Conservation (phyloP, 2,329 filamentous ascomycete genomes). For the Aspergillus ibericus region DNA sequence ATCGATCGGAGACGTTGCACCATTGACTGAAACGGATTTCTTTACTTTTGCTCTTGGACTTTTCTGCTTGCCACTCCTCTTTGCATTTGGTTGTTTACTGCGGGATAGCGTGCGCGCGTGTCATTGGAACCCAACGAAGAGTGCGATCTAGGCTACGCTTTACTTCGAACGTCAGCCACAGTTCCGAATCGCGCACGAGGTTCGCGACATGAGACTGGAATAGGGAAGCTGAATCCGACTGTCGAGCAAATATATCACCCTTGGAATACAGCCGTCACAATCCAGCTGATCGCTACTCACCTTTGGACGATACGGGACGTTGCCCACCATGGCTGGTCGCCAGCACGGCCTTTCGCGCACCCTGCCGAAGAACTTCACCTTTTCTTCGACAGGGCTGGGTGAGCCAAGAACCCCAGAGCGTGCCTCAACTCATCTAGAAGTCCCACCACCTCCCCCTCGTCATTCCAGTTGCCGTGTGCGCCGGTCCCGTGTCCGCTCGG, state of each 20-base stretch:
- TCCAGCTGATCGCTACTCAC: background rate
- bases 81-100: background rate
- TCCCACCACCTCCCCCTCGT: slow-evolving; percentile 48
- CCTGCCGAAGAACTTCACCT: slow-evolving; percentile 50
- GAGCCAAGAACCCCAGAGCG: slow-evolving; percentile 47
- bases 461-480: slow-evolving; percentile 45
- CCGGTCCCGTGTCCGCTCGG: slow-evolving; percentile 40
- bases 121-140: background rate
- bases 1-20: slow-evolving; percentile 10
- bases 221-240: slow-evolving; percentile 6
- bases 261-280: background rate
- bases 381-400: slow-evolving; percentile 31
- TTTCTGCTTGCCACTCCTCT: background rate
- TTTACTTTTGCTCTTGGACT: background rate
- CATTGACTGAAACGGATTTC: slow-evolving; percentile 11
- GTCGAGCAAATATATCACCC: slow-evolving; percentile 9
- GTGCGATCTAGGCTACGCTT: slow-evolving; percentile 4
- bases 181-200: slow-evolving; percentile 1
- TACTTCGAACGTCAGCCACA: background rate
- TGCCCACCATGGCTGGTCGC: slow-evolving; percentile 38
- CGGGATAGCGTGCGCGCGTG: slow-evolving; percentile 8
- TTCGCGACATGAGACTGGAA: slow-evolving; percentile 18
- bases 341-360: slow-evolving; percentile 46
- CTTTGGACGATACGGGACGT: slow-evolving; percentile 8
- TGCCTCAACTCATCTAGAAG: slow-evolving; percentile 37